Evolutionary conservation across 805 yeast genomes (phyloP).

Genomic region (Candida ponderosae): DNA sequence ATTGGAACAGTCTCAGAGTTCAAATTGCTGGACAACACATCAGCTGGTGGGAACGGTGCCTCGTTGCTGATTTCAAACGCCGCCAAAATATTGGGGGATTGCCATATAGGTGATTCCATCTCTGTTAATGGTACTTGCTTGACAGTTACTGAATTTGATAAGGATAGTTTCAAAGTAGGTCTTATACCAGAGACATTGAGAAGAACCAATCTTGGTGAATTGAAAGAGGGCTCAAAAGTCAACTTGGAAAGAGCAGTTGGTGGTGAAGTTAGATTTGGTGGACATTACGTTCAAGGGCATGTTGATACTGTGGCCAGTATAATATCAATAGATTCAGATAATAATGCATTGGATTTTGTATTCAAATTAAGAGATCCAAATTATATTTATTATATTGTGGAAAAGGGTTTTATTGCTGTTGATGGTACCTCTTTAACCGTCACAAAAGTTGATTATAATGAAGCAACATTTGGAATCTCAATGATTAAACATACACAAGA

Average conservation of each 20-base stretch:
- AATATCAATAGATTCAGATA: conserved; percentile 46
- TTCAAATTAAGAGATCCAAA: conserved; percentile 61
- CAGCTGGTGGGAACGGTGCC: conserved; percentile 66
- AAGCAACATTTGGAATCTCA: conserved; percentile 66
- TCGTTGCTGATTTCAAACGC: conserved; percentile 63
- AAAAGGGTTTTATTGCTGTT: conserved; percentile 87
- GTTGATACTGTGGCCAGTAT: conserved; percentile 83
- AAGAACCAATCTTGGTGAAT: conserved; percentile 64
- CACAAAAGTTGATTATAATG: conserved; percentile 60
- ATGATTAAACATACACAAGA: conserved; percentile 88
- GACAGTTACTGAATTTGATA: conserved; percentile 78
- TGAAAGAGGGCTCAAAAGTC: conserved; percentile 53
- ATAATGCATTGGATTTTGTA: conserved; percentile 69
- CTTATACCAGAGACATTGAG: conserved; percentile 87
- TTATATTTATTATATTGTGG: conserved; percentile 68
- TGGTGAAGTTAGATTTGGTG: conserved; percentile 82
- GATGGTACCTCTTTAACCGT: conserved; percentile 94
- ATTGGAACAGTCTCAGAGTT: conserved; percentile 61
- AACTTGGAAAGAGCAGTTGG: conserved; percentile 89
- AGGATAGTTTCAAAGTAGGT: conserved; percentile 72
- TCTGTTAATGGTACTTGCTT: conserved; percentile 84
- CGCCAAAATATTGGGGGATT: conserved; percentile 58
- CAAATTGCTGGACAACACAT: conserved; percentile 35
- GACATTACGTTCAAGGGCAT: conserved; percentile 97
- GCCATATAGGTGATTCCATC: conserved; percentile 90